Base-by-base conservation (phyloP, 164 flowering plant species). In the Annona squamosa region DNA sequence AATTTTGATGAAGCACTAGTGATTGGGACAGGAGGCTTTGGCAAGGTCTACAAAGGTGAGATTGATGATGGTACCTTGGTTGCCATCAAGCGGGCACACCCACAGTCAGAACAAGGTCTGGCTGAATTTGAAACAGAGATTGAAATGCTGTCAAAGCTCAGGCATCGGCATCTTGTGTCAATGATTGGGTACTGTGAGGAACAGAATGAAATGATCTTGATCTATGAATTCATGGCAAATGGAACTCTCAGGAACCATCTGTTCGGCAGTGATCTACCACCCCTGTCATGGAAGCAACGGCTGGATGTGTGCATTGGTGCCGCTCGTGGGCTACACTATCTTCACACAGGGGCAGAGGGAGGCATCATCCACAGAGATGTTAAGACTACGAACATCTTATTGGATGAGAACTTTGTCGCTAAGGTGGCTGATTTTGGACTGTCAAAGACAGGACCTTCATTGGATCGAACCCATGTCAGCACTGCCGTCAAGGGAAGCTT, bases 401-500 rank as follows among this genome's bases (percentile, higher is more conserved):
- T 89, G 62, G 90, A 88, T 72, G 89, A 84, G 61, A 81, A 86
- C 52, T 89, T 86, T 71, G 90, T 88, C 0, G 91, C 91, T 0
- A 89, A 89, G 67, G 82, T 89, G 87, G 83, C 94, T 5, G 94
- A 89, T 74, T 89, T 89, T 71, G 94, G 94, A 69, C 67, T 89
- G 77, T 88, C 91, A 5, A 89, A 85, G 80, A 79, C 82, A 37
- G 90, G 93, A 63, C 93, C 93, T 63, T 72, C 91, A 19, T 68
- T 82, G 73, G 93, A 89, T 3, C 90, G 84, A 48, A 89, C 90
- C 44, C 91, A 89, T 80, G 91, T 89, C 63, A 89, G 93, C 68
- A 89, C 93, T 65, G 91, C 88, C 56, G 93, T 89, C 3, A 89
- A 89, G 72, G 93, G 93, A 45, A 89, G 93, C 76, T 89, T 89